These are phyloP conservation scores for Claviceps pusilla DNA, from an alignment of 2,329 filamentous ascomycete genomes.

Conservation along the genomic window DNA sequence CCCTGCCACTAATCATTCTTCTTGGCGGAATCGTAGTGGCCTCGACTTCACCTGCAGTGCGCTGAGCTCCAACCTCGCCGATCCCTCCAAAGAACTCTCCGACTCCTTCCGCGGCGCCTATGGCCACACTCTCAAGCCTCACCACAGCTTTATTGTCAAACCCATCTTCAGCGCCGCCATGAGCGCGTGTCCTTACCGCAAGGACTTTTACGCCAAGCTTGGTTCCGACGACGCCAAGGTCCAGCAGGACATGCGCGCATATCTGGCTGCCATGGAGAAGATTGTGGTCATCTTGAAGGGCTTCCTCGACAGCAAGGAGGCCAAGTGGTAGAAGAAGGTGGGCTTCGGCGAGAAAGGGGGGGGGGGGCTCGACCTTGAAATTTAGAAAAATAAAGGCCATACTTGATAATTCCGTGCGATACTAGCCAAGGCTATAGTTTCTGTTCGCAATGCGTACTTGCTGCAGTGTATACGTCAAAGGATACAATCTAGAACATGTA, in stretches of 20 bases:
- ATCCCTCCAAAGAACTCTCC: constrained; percentile 58
- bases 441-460: neutral
- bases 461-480: neutral
- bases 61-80: constrained; percentile 60
- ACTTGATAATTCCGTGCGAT: neutral
- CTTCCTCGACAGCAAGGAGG: constrained; percentile 27
- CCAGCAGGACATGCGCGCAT: constrained; percentile 46
- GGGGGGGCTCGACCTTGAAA: neutral
- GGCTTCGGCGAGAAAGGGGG: neutral
- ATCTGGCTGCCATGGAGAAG: constrained; percentile 65
- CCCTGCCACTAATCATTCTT: neutral
- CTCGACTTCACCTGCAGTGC: constrained; percentile 87
- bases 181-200: constrained; percentile 81
- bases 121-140: constrained; percentile 70
- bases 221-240: constrained; percentile 53
- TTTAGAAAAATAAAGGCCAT: neutral
- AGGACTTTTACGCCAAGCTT: constrained; percentile 84
- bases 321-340: neutral
- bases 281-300: constrained; percentile 59
- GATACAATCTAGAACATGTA: too few relatives aligned
- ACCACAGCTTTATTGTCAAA: constrained; percentile 82
- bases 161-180: constrained; percentile 87
- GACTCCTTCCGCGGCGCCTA: constrained; percentile 81
- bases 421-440: neutral
- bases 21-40: constrained; percentile 40